Percentiles rank a stretch among this genome's conserved stretches.
phyloP scores from a whole-genome alignment of 768 basidiomycete genomes.

The Rhodocollybia butyracea region DNA sequence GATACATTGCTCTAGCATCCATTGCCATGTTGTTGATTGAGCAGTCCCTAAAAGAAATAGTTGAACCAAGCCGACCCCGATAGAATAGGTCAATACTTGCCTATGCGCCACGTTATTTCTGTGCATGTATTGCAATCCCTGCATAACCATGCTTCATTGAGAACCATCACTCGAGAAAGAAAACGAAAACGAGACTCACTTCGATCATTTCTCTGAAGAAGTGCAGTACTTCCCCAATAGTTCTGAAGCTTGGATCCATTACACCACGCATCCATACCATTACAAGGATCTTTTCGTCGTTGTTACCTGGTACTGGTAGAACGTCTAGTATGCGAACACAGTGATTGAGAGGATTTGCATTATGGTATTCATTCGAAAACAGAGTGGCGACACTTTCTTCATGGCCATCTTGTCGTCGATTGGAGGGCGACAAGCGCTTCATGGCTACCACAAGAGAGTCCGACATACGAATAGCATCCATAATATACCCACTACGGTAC shows the following conservation, averaged over 20 bases:
- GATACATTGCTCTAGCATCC: not conserved
- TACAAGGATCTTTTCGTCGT: constrained; percentile 17
- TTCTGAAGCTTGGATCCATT: constrained; percentile 20
- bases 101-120: constrained; percentile 23
- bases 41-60: not conserved
- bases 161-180: too few species aligned
- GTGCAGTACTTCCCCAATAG: constrained; percentile 27
- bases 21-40: not conserved
- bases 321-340: constrained; percentile 23
- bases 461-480: constrained; percentile 17
- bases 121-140: constrained; percentile 33
- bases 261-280: constrained; percentile 22
- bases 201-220: constrained; percentile 27
- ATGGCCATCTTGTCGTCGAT: not conserved
- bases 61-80: not conserved
- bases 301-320: constrained; percentile 16
- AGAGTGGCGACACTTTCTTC: constrained; percentile 15
- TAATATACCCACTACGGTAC: not conserved
- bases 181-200: constrained; percentile 12
- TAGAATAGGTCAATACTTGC: too few species aligned
- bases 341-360: constrained; percentile 23
- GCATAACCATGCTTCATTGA: not conserved
- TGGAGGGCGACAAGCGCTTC: constrained; percentile 12
- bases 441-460: constrained; percentile 18
- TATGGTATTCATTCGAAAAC: constrained; percentile 16